phyloP scores from a whole-genome alignment of 2,329 filamentous ascomycete species.

The Tolypocladium ophioglossoides region DNA sequence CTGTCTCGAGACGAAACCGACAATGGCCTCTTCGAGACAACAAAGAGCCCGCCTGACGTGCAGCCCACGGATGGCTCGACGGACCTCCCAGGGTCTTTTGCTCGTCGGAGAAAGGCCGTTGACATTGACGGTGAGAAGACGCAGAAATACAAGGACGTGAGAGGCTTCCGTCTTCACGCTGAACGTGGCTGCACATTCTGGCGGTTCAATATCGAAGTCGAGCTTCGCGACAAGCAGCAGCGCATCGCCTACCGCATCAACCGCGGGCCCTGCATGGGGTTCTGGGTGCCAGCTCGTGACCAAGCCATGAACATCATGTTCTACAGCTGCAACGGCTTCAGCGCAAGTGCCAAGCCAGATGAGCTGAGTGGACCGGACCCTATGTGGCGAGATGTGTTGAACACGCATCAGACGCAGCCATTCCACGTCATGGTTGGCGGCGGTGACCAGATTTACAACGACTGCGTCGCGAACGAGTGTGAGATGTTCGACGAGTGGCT shows the following conservation, averaged over 20 bases:
- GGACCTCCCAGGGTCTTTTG: constrained; percentile 42
- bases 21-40: constrained; percentile 69
- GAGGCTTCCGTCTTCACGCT: constrained; percentile 69
- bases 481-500: constrained; percentile 76
- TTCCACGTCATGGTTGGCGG: constrained; percentile 99
- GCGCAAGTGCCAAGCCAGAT: constrained; percentile 64
- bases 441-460: constrained; percentile 95
- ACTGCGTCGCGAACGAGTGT: constrained; percentile 67
- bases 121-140: constrained; percentile 67
- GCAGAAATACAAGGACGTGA: constrained; percentile 73
- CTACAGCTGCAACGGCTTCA: constrained; percentile 95
- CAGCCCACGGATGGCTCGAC: constrained; percentile 26
- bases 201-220: constrained; percentile 92
- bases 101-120: constrained; percentile 40
- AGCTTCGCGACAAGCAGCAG: constrained; percentile 66
- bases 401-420: constrained; percentile 78
- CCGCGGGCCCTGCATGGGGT: constrained; percentile 73
- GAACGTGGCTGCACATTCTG: constrained; percentile 91
- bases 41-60: constrained; percentile 41
- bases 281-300: constrained; percentile 82
- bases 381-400: constrained; percentile 91
- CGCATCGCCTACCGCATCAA: constrained; percentile 96
- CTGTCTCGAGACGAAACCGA: constrained; percentile 72
- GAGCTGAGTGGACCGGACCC: constrained; percentile 87
- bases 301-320: constrained; percentile 99